phyloP scores from a whole-genome alignment of 2,329 filamentous ascomycete genomes.

The Fusarium chuoi region DNA sequence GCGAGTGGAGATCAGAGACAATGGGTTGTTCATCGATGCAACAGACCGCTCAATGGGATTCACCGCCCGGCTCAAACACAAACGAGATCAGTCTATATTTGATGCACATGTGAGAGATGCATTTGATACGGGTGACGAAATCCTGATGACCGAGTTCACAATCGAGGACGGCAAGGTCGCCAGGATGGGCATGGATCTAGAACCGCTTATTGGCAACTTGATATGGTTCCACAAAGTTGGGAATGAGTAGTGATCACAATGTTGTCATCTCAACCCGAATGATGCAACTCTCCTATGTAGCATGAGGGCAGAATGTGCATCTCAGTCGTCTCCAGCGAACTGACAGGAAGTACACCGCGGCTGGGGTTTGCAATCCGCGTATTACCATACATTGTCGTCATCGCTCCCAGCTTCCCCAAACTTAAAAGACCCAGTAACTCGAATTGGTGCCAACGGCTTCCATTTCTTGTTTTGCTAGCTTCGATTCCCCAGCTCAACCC shows the following conservation, averaged over 20 bases:
- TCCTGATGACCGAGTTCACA: slow-evolving; percentile 29
- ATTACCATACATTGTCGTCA: background rate
- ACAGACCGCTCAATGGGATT: slow-evolving; percentile 45
- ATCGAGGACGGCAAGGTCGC: slow-evolving; percentile 17
- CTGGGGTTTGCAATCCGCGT: rapidly evolving
- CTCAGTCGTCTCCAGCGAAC: too few species aligned
- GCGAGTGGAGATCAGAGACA: slow-evolving; percentile 29
- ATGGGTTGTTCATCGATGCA: slow-evolving; percentile 40
- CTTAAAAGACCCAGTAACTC: background rate
- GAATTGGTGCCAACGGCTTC: background rate
- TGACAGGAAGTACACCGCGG: background rate
- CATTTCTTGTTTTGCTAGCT: slow-evolving; percentile 11
- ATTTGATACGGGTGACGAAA: slow-evolving; percentile 24
- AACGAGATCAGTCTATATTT: slow-evolving; percentile 28
- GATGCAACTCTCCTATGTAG: too few species aligned
- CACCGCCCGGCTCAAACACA: slow-evolving; percentile 35
- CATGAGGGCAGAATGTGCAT: background rate
- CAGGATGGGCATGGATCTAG: slow-evolving; percentile 35
- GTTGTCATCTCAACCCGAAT: too few species aligned
- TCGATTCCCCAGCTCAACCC: background rate
- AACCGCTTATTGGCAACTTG: slow-evolving; percentile 18
- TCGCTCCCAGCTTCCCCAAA: background rate
- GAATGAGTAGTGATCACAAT: too few species aligned
- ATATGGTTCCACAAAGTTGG: slow-evolving; percentile 37
- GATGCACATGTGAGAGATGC: slow-evolving; percentile 28